These are phyloP conservation scores for Monosporascus sp. DNA, from an alignment of 2,329 filamentous ascomycete genomes.

Conservation along the genomic window DNA sequence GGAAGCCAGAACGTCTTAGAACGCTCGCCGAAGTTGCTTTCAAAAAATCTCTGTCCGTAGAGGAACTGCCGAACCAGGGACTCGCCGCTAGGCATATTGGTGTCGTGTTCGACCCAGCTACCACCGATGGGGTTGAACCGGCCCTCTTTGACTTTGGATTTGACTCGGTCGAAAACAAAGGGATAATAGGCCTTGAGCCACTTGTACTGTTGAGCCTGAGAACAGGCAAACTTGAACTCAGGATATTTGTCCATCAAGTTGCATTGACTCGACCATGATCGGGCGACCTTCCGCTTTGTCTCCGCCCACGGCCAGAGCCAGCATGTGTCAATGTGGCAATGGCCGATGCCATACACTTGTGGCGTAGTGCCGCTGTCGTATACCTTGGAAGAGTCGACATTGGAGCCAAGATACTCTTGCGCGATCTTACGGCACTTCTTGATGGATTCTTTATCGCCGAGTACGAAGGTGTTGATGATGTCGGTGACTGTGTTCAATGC, in stretches of 20 bases:
- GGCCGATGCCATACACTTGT: slow-evolving; percentile 82
- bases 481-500: slow-evolving; percentile 78
- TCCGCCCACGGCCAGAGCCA: slow-evolving; percentile 99
- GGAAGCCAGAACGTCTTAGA: slow-evolving; percentile 95
- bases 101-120: slow-evolving; percentile 98
- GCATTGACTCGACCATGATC: slow-evolving; percentile 96
- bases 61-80: slow-evolving; percentile 91
- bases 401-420: slow-evolving; percentile 71
- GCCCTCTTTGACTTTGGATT: slow-evolving; percentile 82
- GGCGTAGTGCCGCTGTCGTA: slow-evolving; percentile 72
- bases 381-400: slow-evolving; percentile 76
- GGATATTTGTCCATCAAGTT: slow-evolving; percentile 92
- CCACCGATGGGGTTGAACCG: slow-evolving; percentile 93
- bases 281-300: slow-evolving; percentile 91
- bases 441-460: slow-evolving; percentile 73
- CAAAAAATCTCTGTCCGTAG: slow-evolving; percentile 92
- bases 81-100: slow-evolving; percentile 93
- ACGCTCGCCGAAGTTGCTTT: slow-evolving; percentile 84
- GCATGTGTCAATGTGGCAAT: slow-evolving; percentile 97
- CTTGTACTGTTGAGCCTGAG: slow-evolving; percentile 95
- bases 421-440: slow-evolving; percentile 77
- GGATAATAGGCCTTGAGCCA: slow-evolving; percentile 93
- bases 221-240: slow-evolving; percentile 87
- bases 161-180: slow-evolving; percentile 82
- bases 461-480: slow-evolving; percentile 86